Conservation (phyloP, 139 green algal species). For the Chlamydomonas asymmetrica region DNA sequence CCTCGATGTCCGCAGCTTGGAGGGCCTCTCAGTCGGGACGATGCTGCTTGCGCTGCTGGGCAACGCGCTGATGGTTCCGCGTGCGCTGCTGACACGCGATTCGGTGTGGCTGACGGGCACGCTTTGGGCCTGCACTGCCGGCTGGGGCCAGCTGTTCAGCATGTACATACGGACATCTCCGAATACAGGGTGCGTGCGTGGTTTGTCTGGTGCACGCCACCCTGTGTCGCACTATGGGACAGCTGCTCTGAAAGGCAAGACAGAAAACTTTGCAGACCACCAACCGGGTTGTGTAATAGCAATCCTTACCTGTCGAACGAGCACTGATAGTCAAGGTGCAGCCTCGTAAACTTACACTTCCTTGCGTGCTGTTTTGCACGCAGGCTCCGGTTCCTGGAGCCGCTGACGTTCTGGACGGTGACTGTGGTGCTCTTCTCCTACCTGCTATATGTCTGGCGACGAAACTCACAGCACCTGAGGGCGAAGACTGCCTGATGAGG, state of each 20-base stretch:
- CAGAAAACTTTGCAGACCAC: too few relatives aligned
- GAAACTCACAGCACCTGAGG: too few relatives aligned
- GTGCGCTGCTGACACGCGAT: conserved; percentile 81
- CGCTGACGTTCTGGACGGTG: conserved; percentile 34
- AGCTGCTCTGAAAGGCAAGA: background rate
- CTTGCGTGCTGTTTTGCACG: background rate
- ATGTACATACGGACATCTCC: conserved; percentile 48
- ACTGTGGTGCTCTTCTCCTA: conserved; percentile 35
- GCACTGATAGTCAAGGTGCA: background rate
- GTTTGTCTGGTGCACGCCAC: background rate
- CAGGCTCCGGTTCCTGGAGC: conserved; percentile 41
- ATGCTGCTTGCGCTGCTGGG: conserved; percentile 79
- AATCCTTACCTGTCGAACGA: background rate
- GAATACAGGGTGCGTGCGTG: conserved; percentile 37
- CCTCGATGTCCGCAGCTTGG: conserved; percentile 60
- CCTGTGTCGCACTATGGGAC: background rate
- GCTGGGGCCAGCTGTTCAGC: conserved; percentile 77
- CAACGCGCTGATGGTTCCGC: conserved; percentile 89
- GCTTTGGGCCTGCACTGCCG: conserved; percentile 65
- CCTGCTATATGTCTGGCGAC: too few relatives aligned
- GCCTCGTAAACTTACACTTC: background rate
- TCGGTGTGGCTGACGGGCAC: conserved; percentile 77
- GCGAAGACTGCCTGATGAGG: too few relatives aligned
- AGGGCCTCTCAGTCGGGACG: conserved; percentile 66
- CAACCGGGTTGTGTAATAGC: background rate